Evolutionary conservation across 129 eudicot species (phyloP).

Genomic region (Centella asiatica): DNA sequence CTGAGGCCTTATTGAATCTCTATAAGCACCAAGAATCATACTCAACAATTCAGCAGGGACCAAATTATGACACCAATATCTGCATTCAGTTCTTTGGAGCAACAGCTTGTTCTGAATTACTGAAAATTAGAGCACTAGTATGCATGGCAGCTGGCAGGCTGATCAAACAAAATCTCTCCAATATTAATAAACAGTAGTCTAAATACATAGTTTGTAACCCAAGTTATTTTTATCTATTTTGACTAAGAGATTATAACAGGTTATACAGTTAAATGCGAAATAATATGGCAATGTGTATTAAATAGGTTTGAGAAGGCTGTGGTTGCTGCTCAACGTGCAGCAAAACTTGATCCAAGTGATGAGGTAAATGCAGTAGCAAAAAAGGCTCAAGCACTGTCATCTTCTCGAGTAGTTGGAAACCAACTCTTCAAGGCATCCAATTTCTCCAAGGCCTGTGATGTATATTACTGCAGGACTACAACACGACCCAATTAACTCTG

Average conservation of each 20-base stretch:
- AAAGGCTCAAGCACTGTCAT: slow-evolving; percentile 43
- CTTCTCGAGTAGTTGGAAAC: slow-evolving; percentile 62
- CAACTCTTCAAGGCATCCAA: slow-evolving; percentile 42
- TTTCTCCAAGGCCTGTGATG: slow-evolving; percentile 43
- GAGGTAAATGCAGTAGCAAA: slow-evolving; percentile 25
- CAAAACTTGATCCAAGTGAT: slow-evolving; percentile 35
- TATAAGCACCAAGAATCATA: slow-evolving; percentile 72
- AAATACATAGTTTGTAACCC: not conserved
- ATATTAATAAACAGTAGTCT: not conserved
- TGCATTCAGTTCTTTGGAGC: slow-evolving; percentile 44
- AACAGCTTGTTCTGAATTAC: slow-evolving; percentile 23
- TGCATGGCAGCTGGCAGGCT: slow-evolving; percentile 68
- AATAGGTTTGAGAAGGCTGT: slow-evolving; percentile 94
- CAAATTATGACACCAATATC: slow-evolving; percentile 28
- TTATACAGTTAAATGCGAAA: too few relatives aligned
- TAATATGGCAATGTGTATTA: too few relatives aligned
- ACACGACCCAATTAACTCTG: slow-evolving; percentile 54
- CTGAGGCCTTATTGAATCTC: slow-evolving; percentile 63
- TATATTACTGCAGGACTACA: slow-evolving; percentile 65
- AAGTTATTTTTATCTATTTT: not conserved
- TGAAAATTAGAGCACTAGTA: slow-evolving; percentile 44
- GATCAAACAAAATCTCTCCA: slow-evolving; percentile 2
- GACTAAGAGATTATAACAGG: not conserved
- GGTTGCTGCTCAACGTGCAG: slow-evolving; percentile 41
- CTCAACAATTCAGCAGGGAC: slow-evolving; percentile 32